A percentile compares a stretch with the other conserved stretches of the same genome.
Conservation (phyloP, 2,329 filamentous ascomycete species). For the Ilyonectria destructans region DNA sequence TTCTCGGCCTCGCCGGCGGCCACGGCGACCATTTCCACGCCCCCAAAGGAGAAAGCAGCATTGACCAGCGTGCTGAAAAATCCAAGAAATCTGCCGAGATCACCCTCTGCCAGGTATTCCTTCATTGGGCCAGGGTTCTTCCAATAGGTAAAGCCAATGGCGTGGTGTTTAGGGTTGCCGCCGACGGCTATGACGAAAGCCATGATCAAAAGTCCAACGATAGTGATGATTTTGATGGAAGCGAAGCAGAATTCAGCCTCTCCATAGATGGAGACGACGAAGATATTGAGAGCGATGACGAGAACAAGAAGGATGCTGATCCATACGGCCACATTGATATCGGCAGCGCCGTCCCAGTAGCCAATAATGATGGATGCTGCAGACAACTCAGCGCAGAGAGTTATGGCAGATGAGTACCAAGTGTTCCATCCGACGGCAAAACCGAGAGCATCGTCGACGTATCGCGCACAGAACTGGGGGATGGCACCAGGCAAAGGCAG, state of each 20-base stretch:
- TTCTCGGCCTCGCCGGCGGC: too few species aligned
- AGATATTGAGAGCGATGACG: neutral
- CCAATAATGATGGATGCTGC: neutral
- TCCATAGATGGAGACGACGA: neutral
- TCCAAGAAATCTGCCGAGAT: too few species aligned
- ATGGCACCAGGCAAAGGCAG: too few species aligned
- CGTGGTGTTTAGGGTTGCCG: neutral
- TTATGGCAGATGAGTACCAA: neutral
- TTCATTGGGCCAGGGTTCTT: neutral
- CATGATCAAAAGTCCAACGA: neutral
- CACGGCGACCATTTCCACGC: too few species aligned
- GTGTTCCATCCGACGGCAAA: too few species aligned
- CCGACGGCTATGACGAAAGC: neutral
- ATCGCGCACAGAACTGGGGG: too few species aligned
- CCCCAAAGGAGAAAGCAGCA: too few species aligned
- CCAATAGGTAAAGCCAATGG: conserved; percentile 6
- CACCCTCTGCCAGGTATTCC: too few species aligned
- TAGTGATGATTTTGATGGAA: conserved; percentile 3
- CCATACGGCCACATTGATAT: neutral
- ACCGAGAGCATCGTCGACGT: too few species aligned
- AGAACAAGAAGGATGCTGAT: neutral
- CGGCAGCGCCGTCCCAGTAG: neutral
- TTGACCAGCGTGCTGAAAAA: too few species aligned
- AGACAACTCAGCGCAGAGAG: too few species aligned
- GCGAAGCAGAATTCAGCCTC: conserved; percentile 7